Percentiles rank a stretch among this genome's conserved stretches.
phyloP scores from a whole-genome alignment of 2,329 filamentous ascomycete genomes.

The Amylocarpus encephaloides region DNA sequence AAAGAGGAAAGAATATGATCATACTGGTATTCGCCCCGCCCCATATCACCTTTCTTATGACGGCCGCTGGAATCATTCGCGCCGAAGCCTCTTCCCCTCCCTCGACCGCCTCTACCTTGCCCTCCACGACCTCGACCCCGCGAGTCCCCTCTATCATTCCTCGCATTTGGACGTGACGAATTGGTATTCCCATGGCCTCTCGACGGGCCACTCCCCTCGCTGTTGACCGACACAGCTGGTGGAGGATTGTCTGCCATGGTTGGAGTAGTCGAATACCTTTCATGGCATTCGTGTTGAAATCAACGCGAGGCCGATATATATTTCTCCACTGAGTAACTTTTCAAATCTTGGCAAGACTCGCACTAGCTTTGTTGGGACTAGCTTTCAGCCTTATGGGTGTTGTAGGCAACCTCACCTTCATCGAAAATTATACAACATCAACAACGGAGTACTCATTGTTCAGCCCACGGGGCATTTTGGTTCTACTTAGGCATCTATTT shows the following conservation, averaged over 20 bases:
- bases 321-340: neutral
- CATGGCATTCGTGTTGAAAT: constrained; percentile 18
- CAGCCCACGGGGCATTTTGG: too few species aligned
- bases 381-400: constrained; percentile 6
- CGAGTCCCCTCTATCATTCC: neutral
- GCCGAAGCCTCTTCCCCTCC: constrained; percentile 38
- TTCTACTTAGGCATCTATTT: too few species aligned
- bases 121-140: constrained; percentile 3
- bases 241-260: constrained; percentile 25
- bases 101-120: constrained; percentile 5
- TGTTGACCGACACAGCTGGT: constrained; percentile 9
- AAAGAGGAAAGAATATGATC: constrained; percentile 24
- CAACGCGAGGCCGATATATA: neutral
- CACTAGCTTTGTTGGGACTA: constrained; percentile 2
- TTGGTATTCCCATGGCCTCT: constrained; percentile 13
- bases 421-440: neutral
- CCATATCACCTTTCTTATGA: constrained; percentile 61
- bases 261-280: constrained; percentile 15
- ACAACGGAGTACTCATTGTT: too few species aligned
- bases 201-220: neutral
- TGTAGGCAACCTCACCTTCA: neutral
- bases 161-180: constrained; percentile 6
- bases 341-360: neutral
- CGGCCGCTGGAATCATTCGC: constrained; percentile 31
- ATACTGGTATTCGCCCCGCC: constrained; percentile 59